Evolutionary conservation across 805 yeast species (phyloP).

Genomic region (Barnettozyma pratensis): DNA sequence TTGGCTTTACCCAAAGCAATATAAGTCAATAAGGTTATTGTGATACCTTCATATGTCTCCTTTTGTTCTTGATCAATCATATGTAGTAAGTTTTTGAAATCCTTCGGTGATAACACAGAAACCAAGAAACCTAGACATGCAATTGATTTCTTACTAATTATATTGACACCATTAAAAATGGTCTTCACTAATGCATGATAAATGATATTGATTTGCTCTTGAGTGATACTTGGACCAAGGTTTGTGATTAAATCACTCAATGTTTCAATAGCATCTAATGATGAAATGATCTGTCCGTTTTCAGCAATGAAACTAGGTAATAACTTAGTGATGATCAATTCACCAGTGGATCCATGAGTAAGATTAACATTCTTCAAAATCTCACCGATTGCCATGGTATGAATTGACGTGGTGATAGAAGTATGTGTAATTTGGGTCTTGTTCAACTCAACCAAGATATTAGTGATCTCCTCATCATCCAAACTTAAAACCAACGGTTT

Average conservation of each 20-base stretch:
- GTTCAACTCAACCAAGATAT: conserved; percentile 16
- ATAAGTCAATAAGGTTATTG: conserved; percentile 16
- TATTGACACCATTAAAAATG: conserved; percentile 36
- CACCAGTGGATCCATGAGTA: conserved; percentile 21
- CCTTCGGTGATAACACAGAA: conserved; percentile 22
- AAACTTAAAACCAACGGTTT: conserved; percentile 30
- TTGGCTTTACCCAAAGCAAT: conserved; percentile 26
- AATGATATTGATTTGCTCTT: conserved; percentile 29
- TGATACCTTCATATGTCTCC: conserved; percentile 19
- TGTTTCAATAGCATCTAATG: conserved; percentile 58
- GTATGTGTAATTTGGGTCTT: conserved; percentile 16
- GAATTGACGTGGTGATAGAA: conserved; percentile 25
- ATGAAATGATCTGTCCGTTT: conserved; percentile 26
- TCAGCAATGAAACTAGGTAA: conserved; percentile 33
- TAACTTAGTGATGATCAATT: conserved; percentile 31
- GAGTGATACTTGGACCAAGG: conserved; percentile 38
- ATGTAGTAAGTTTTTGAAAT: conserved; percentile 20
- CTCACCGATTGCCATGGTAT: conserved; percentile 25
- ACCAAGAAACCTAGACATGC: conserved; percentile 42
- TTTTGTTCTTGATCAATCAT: conserved; percentile 17
- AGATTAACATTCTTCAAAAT: conserved; percentile 21
- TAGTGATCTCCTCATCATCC: conserved; percentile 21
- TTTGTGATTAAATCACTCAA: conserved; percentile 49
- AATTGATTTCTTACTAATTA: conserved; percentile 47
- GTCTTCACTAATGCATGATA: conserved; percentile 30